phyloP scores from a whole-genome alignment of 441 rosid species.

The Raphanus hybrid region DNA sequence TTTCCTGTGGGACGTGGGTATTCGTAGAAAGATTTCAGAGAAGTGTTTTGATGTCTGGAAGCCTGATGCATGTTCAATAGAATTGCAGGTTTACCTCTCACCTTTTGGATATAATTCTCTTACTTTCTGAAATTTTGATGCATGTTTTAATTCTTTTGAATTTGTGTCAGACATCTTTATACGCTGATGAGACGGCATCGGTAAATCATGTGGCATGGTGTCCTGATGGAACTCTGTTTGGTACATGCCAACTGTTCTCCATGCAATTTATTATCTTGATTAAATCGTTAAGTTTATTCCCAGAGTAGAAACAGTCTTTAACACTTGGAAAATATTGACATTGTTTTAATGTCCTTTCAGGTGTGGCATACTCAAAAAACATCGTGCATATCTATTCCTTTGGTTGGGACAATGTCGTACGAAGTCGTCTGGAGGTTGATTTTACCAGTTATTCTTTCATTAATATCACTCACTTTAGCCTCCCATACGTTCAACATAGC shows the following conservation, averaged over 20 bases:
- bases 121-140: background rate
- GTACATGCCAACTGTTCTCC: slow-evolving; percentile 41
- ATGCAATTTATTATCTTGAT: background rate
- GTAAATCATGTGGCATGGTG: slow-evolving; percentile 90
- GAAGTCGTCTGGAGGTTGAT: slow-evolving; percentile 77
- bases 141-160: slow-evolving; percentile 22
- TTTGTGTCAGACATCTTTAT: slow-evolving; percentile 58
- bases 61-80: slow-evolving; percentile 53
- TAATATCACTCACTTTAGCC: background rate
- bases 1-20: slow-evolving; percentile 75
- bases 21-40: slow-evolving; percentile 58
- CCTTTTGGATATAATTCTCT: slow-evolving; percentile 19
- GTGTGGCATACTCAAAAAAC: slow-evolving; percentile 87
- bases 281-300: slow-evolving; percentile 2
- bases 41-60: slow-evolving; percentile 78
- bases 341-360: slow-evolving; percentile 44
- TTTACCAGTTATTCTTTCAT: slow-evolving; percentile 1
- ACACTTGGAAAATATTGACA: slow-evolving; percentile 8
- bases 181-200: slow-evolving; percentile 59
- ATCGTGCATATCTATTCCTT: slow-evolving; percentile 79
- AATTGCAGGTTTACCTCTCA: slow-evolving; percentile 59
- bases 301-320: slow-evolving; percentile 6
- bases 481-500: background rate
- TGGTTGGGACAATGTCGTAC: slow-evolving; percentile 62
- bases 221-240: slow-evolving; percentile 83